Percentiles rank a stretch among this genome's conserved stretches.
These are phyloP conservation scores for Coemansia sp. DNA, from an alignment of 192 early-diverging fungal genomes.

Conservation along the genomic window DNA sequence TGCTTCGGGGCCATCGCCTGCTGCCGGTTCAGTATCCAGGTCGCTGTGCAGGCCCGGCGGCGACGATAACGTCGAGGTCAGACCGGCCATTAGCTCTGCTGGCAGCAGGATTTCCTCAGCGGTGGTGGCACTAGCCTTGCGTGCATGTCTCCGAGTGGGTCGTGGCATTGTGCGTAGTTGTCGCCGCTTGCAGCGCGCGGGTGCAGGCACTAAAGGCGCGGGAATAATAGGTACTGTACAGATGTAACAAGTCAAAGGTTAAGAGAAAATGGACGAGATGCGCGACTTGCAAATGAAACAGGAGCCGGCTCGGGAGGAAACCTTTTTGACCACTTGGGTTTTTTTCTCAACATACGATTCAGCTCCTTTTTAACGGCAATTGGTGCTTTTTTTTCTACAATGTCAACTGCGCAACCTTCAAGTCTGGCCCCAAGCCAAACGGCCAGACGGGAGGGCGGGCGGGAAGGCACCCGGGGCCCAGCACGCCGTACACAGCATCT, in stretches of 20 bases:
- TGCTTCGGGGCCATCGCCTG: not conserved
- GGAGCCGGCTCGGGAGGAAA: no score
- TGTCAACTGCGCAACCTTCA: not conserved
- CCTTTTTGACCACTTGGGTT: no score
- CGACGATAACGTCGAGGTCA: conserved; percentile 31
- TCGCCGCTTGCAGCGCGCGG: conserved; percentile 35
- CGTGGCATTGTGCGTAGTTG: conserved; percentile 26
- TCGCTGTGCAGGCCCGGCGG: not conserved
- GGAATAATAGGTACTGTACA: no score
- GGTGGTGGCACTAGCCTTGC: conserved; percentile 47
- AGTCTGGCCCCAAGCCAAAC: not conserved
- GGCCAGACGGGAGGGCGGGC: not conserved
- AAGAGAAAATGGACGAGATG: no score
- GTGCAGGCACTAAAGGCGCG: no score
- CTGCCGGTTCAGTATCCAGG: not conserved
- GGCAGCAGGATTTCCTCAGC: conserved; percentile 48
- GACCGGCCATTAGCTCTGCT: conserved; percentile 43
- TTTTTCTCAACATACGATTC: not conserved
- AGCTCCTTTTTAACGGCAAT: not conserved
- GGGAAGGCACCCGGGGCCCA: not conserved
- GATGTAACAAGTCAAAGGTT: no score
- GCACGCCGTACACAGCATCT: not conserved
- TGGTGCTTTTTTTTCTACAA: not conserved
- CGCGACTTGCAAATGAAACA: no score
- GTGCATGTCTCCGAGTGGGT: conserved; percentile 36